Conservation (phyloP, 495 filamentous ascomycete genomes). For the Mycothermus thermophilus region DNA sequence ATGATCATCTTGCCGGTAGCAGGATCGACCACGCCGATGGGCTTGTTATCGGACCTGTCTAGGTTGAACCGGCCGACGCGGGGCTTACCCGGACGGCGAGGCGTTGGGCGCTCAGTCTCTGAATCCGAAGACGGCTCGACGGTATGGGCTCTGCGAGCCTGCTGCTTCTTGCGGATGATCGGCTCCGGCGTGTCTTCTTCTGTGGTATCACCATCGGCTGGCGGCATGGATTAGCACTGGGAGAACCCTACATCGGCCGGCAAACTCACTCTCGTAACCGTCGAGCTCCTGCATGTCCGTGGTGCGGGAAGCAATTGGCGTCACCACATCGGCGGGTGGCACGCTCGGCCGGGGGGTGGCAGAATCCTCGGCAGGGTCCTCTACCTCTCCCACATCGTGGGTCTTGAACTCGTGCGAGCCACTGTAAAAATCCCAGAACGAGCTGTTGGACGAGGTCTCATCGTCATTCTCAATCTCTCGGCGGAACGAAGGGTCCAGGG, state of each 20-base stretch:
- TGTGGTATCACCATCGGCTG: slow-evolving; percentile 77
- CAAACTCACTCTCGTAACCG: slow-evolving; percentile 64
- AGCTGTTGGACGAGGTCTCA: slow-evolving; percentile 30
- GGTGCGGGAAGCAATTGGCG: slow-evolving; percentile 33
- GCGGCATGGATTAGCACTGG: slow-evolving; percentile 38
- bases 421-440: slow-evolving; percentile 33
- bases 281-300: slow-evolving; percentile 40
- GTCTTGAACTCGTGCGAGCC: slow-evolving; percentile 12
- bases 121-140: slow-evolving; percentile 30
- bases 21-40: slow-evolving; percentile 58
- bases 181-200: slow-evolving; percentile 60
- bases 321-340: slow-evolving; percentile 26
- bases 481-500: slow-evolving; percentile 53
- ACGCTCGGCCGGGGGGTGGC: slow-evolving; percentile 35
- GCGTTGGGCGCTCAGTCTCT: slow-evolving; percentile 27
- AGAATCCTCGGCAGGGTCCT: background rate
- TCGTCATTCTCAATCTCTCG: slow-evolving; percentile 51
- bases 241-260: slow-evolving; percentile 13
- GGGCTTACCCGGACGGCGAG: slow-evolving; percentile 27
- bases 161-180: slow-evolving; percentile 41
- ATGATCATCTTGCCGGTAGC: slow-evolving; percentile 60
- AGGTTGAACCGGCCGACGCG: slow-evolving; percentile 42
- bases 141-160: slow-evolving; percentile 23
- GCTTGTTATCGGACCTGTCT: slow-evolving; percentile 46
- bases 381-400: slow-evolving; percentile 21